Base-by-base conservation (phyloP, 352 stramenopile genomes). In the Phytophthora pini region DNA sequence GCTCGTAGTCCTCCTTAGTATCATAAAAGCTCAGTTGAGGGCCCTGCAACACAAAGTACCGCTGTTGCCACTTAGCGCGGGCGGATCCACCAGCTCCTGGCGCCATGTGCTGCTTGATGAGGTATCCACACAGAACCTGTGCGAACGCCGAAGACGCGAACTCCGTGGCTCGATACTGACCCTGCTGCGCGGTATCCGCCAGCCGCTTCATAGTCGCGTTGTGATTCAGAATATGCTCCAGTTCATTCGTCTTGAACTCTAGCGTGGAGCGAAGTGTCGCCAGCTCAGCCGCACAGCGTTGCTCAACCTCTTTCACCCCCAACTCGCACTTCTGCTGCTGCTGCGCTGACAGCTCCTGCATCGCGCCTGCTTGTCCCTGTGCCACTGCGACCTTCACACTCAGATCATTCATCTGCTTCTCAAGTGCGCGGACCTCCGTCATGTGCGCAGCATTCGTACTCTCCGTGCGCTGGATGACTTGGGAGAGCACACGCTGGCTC, bases 141-240 rank as follows among this genome's bases (percentile, higher is more conserved):
- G 80, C 76, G 13, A 89, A 87, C 26, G 84, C 84, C 26, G 82
- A 91, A 7, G 77, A 84, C 17, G 85, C 83, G 52, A 93, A 90
- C 61, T 95, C 88, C n/a, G 87, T 93, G 15, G 86, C 87, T 17
- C 88, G 86, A 64, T 93, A 93, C 41, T 95, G 87, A 12, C 88
- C 84, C 46, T 94, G 82, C 70, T 94, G 88, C 43, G 88, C 88
- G 44, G 87, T 93, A 58, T 95, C 88, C 1, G 87, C 88, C 4
- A 95, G 75, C 0, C 84, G 82, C 69, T 93, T 93, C 71, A 95
- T 76, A n/a, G 88, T 95, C 26, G 86, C 85, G 32, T 95, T 95
- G 69, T 95, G 86, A 65, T 91, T 93, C 45, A 94, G 57, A 60
- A 95, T 88, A 74, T 95, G 84, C 60, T 95, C 88, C 15, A 95